Base-by-base conservation (phyloP, 2,329 filamentous ascomycete species). In the Pseudogymnoascus sp. region DNA sequence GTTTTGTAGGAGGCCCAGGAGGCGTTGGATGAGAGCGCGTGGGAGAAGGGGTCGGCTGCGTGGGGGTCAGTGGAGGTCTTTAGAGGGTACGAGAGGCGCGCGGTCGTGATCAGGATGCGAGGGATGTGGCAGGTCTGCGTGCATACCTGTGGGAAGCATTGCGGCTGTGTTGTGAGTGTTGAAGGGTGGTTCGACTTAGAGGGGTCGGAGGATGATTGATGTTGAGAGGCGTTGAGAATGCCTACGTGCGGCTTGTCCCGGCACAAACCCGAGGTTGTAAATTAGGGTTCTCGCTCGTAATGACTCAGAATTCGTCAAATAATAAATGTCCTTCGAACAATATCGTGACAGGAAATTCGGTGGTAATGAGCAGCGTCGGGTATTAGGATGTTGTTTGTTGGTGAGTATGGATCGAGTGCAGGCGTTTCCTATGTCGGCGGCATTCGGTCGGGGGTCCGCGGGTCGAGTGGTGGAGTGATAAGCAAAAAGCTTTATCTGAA, bases 1-100 rank as follows among this genome's bases (percentile, higher is more conserved):
- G 81, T 76, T 67, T 86, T 87, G 69, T 87, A 84, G 64, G 82
- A 79, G 38, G 87, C 86, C 87, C 88, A 93, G 68, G 85, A 80
- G 67, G 84, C 83, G 78, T 92, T 92, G 69, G 82, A 84, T 76
- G 82, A 82, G 69, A 92, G 75, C 65, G 86, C 85, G 71, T 83
- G 82, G 68, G 82, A 77, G 71, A 87, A 87, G 65, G 79, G 77
- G 75, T 88, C 84, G 79, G 80, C 77, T 78, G 72, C 18, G 14
- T 38, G 49, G 40, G 59, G 31, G 23, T 46, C 38, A 43, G 23
- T 63, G 42, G 34, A 38, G 9, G 34, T 31, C 18, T 37, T 40
- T 28, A 56, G 18, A 21, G 18, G 18, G 40, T n/a, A 23, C 38
- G 38, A 63, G 12, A 49, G 25, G 59, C 28, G 38, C 34, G 18